phyloP scores from a whole-genome alignment of 2,329 filamentous ascomycete species.

The Karstenula rhodostoma region DNA sequence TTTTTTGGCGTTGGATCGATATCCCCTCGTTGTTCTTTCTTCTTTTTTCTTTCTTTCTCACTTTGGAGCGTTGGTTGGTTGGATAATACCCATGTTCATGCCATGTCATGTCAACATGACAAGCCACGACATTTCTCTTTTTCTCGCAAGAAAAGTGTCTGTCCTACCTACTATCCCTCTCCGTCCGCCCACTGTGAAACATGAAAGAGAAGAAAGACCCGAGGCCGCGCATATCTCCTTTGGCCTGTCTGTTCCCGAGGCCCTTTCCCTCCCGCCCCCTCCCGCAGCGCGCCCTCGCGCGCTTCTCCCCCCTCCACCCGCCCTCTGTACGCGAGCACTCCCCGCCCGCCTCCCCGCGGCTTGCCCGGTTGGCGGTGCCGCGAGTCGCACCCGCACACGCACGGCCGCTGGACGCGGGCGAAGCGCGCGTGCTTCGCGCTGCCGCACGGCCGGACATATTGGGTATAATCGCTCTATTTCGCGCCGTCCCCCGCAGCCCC shows the following conservation, averaged over 20 bases:
- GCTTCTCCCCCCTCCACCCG: slow-evolving; percentile 38
- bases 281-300: slow-evolving; percentile 39
- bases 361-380: slow-evolving; percentile 51
- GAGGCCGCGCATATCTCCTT: slow-evolving; percentile 47
- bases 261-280: slow-evolving; percentile 57
- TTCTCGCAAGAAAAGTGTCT: slow-evolving; percentile 21
- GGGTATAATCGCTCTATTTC: slow-evolving; percentile 54
- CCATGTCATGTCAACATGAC: slow-evolving; percentile 15
- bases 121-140: slow-evolving; percentile 12
- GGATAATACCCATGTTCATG: too few species aligned
- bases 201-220: slow-evolving; percentile 31
- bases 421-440: too few species aligned
- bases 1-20: slow-evolving; percentile 45
- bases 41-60: too few species aligned
- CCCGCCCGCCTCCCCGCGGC: slow-evolving; percentile 44
- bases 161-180: background rate
- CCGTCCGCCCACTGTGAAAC: slow-evolving; percentile 19
- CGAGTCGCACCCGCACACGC: too few species aligned
- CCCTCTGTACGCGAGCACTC: too few species aligned
- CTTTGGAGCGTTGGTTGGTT: slow-evolving; percentile 30
- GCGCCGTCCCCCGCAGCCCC: slow-evolving; percentile 36
- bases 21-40: slow-evolving; percentile 42
- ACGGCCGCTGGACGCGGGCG: too few species aligned
- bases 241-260: slow-evolving; percentile 52
- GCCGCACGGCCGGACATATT: slow-evolving; percentile 52